Conservation (phyloP, 345 rosid species). For the Hevea brasiliensis region DNA sequence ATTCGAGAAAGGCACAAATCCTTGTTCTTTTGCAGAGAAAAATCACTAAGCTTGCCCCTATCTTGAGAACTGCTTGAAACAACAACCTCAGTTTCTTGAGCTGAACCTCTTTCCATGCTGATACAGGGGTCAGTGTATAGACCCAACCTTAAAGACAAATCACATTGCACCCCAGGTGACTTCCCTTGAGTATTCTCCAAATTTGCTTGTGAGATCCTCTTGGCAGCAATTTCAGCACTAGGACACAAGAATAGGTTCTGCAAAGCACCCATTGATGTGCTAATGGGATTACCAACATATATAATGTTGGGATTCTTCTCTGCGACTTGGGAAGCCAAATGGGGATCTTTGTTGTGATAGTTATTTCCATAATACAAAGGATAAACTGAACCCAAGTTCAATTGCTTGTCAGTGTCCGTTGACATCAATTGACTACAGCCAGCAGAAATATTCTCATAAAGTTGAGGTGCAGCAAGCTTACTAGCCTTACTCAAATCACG, state of each 20-base stretch:
- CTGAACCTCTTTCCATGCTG: conserved; percentile 39
- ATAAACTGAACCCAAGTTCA: conserved; percentile 57
- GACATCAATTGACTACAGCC: conserved; percentile 33
- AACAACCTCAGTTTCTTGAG: conserved; percentile 39
- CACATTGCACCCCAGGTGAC: conserved; percentile 49
- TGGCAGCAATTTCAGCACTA: conserved; percentile 30
- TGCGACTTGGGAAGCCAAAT: conserved; percentile 35
- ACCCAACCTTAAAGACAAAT: conserved; percentile 85
- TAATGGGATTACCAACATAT: conserved; percentile 72
- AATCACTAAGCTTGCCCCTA: conserved; percentile 25
- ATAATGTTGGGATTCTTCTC: conserved; percentile 35
- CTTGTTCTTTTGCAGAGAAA: conserved; percentile 37
- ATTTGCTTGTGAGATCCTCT: conserved; percentile 27
- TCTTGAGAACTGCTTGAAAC: conserved; percentile 40
- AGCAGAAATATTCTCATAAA: conserved; percentile 36
- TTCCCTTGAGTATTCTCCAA: conserved; percentile 29
- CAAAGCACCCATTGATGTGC: conserved; percentile 40
- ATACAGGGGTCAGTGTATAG: conserved; percentile 43
- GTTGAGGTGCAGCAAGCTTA: conserved; percentile 35
- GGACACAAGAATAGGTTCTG: conserved; percentile 32
- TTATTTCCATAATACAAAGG: conserved; percentile 68
- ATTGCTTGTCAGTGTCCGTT: conserved; percentile 34
- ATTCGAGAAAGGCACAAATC: conserved; percentile 63
- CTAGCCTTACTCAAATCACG: conserved; percentile 26
- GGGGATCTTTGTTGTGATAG: conserved; percentile 37